These are phyloP conservation scores for Aspergillus calidoustus DNA, from an alignment of 2,329 filamentous ascomycete genomes.

Conservation along the genomic window DNA sequence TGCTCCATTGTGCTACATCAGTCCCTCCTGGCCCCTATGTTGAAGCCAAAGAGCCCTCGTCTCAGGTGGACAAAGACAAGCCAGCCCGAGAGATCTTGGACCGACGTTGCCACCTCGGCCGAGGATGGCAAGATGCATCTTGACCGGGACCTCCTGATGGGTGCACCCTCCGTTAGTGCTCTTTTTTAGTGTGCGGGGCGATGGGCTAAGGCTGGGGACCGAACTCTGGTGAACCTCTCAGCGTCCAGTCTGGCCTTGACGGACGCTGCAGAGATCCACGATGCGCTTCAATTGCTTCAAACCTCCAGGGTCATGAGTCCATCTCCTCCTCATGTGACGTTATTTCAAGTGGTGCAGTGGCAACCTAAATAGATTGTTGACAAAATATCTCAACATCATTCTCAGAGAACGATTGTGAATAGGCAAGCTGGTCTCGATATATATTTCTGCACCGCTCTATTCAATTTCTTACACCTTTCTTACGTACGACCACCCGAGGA, in stretches of 20 bases:
- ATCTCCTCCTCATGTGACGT: conserved; percentile 16
- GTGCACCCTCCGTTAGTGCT: conserved; percentile 1
- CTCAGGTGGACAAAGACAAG: neutral
- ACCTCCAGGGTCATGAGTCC: conserved; percentile 11
- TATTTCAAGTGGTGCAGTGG: conserved; percentile 2
- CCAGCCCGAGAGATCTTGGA: neutral
- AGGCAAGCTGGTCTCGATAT: neutral
- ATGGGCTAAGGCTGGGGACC: conserved; percentile 8
- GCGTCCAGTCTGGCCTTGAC: neutral
- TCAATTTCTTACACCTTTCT: neutral
- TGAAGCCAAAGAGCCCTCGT: neutral
- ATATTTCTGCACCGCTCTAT: neutral
- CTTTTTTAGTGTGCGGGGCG: conserved; percentile 14
- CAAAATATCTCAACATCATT: neutral
- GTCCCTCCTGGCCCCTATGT: neutral
- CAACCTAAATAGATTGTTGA: neutral
- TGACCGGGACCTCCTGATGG: neutral
- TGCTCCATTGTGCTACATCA: neutral
- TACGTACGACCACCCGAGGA: neutral
- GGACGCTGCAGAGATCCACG: conserved; percentile 9
- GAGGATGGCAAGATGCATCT: neutral
- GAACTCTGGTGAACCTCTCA: conserved; percentile 16
- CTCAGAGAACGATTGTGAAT: neutral
- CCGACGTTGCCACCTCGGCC: conserved; percentile 2
- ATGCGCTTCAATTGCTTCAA: conserved; percentile 1